These are phyloP conservation scores for Pestalotiopsis sp. DNA, from an alignment of 2,329 filamentous ascomycete species.

Conservation along the genomic window DNA sequence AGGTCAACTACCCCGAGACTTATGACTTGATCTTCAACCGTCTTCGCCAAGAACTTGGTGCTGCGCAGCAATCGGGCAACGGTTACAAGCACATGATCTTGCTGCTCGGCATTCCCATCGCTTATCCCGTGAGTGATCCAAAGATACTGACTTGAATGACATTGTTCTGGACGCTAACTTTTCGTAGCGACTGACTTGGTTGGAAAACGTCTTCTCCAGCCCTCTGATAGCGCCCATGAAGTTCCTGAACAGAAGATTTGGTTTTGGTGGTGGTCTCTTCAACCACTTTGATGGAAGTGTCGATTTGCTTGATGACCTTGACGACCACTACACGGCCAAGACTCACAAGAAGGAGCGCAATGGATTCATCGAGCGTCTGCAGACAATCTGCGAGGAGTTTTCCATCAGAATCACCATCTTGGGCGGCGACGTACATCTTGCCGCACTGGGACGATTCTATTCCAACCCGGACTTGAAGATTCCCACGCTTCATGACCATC, in stretches of 20 bases:
- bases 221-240: constrained; percentile 88
- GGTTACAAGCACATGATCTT: constrained; percentile 89
- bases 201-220: constrained; percentile 88
- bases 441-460: constrained; percentile 92
- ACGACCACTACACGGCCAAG: constrained; percentile 93
- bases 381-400: constrained; percentile 81
- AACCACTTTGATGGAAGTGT: constrained; percentile 94
- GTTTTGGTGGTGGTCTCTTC: constrained; percentile 80
- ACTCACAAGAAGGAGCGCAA: constrained; percentile 90
- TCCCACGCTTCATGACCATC: constrained; percentile 78
- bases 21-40: constrained; percentile 83
- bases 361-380: constrained; percentile 76
- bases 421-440: constrained; percentile 91
- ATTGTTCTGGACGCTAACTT: constrained; percentile 15
- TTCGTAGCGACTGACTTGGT: constrained; percentile 80
- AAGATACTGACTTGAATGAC: constrained; percentile 19
- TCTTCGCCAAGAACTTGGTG: constrained; percentile 72
- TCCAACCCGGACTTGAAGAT: constrained; percentile 81
- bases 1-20: constrained; percentile 92
- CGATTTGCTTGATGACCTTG: constrained; percentile 88
- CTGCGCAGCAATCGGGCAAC: constrained; percentile 65
- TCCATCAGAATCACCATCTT: constrained; percentile 91
- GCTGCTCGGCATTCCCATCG: constrained; percentile 83
- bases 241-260: constrained; percentile 88
- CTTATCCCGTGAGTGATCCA: constrained; percentile 66